These are phyloP conservation scores for Agastache rugosa DNA, from an alignment of 257 asterid species.

Conservation along the genomic window DNA sequence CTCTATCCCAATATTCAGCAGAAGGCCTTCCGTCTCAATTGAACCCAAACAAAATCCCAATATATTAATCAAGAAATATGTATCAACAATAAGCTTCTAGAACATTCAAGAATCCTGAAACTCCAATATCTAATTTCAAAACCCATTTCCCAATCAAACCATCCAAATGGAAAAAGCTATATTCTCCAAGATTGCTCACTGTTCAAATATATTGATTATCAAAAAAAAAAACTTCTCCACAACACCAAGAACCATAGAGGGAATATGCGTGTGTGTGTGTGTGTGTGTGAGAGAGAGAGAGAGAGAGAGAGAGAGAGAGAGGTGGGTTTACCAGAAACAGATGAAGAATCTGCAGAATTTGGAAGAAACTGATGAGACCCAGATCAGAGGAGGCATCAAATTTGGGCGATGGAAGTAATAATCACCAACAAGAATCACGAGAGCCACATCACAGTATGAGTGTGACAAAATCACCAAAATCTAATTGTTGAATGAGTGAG, in stretches of 20 bases:
- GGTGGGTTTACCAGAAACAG: constrained; percentile 56
- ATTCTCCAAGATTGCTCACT: constrained; percentile 7
- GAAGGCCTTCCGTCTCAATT: constrained; percentile 22
- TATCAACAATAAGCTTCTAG: constrained; percentile 22
- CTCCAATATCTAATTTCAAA: constrained; percentile 20
- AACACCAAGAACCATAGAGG: constrained; percentile 1
- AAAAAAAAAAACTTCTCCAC: constrained; percentile 26
- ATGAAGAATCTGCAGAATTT: constrained; percentile 62
- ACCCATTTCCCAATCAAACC: constrained; percentile 23
- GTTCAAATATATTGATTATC: constrained; percentile 25
- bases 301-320: constrained; percentile 18
- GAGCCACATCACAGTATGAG: constrained; percentile 36
- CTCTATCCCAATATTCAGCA: constrained; percentile 24
- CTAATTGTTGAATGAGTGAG: constrained; percentile 34
- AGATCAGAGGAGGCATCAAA: constrained; percentile 64
- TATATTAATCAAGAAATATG: constrained; percentile 18
- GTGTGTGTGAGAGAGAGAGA: neutral
- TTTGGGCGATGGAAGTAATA: constrained; percentile 54
- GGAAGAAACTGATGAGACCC: constrained; percentile 63
- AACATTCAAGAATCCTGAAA: constrained; percentile 22
- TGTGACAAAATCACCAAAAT: constrained; percentile 38
- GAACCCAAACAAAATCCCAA: constrained; percentile 21
- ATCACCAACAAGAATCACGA: constrained; percentile 45
- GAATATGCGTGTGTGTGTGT: neutral
- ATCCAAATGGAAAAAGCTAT: constrained; percentile 25